These are phyloP conservation scores for Jackrogersella multiformis DNA, from an alignment of 495 filamentous ascomycete species.

Conservation along the genomic window DNA sequence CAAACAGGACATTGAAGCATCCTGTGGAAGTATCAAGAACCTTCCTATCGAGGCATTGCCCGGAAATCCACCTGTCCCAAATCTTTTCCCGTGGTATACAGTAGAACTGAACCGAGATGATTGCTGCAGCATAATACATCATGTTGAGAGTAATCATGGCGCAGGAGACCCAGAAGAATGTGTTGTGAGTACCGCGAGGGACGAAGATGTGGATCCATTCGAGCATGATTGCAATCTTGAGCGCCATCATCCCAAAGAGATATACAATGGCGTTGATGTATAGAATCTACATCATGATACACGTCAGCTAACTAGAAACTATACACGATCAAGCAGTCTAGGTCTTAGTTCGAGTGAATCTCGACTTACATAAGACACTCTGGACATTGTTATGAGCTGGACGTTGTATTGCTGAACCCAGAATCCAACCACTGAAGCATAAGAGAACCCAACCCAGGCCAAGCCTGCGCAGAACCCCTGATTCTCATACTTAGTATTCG, in stretches of 20 bases:
- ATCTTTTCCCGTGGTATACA: conserved; percentile 49
- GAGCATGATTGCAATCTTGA: conserved; percentile 3
- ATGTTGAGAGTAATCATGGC: conserved; percentile 50
- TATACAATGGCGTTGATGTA: conserved; percentile 17
- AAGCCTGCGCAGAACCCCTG: neutral
- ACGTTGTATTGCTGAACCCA: too few species aligned
- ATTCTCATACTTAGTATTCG: neutral
- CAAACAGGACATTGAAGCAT: conserved; percentile 62
- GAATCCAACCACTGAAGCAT: too few species aligned
- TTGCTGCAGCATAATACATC: conserved; percentile 49
- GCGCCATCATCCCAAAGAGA: too few species aligned
- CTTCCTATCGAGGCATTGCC: conserved; percentile 56
- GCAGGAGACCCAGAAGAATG: conserved; percentile 32
- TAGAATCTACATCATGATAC: conserved; percentile 1
- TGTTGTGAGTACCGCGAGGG: neutral
- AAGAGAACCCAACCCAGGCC: neutral
- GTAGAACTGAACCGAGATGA: conserved; percentile 53
- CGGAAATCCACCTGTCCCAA: conserved; percentile 41
- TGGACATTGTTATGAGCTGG: too few species aligned
- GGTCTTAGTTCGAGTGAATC: too few species aligned
- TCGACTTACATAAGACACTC: too few species aligned
- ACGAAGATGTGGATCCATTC: neutral
- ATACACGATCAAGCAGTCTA: too few species aligned
- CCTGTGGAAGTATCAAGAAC: conserved; percentile 57
- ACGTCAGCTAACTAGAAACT: too few species aligned